A percentile compares a stretch with the other conserved stretches of the same genome.
phyloP scores from a whole-genome alignment of 257 asterid genomes.

The Thymus quinquecostatus region DNA sequence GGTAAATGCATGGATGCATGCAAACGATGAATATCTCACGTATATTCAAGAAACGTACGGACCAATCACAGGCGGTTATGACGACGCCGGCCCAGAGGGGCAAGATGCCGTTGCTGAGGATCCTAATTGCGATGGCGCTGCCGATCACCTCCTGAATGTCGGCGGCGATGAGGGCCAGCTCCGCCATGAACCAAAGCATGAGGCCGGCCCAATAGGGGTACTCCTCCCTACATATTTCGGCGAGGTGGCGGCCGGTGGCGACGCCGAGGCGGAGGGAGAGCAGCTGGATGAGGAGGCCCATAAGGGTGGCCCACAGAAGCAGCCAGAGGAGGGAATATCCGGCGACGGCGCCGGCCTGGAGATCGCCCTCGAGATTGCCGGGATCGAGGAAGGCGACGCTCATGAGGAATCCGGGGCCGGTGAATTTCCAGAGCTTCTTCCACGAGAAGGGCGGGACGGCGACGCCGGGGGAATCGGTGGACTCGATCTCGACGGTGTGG shows the following conservation, averaged over 20 bases:
- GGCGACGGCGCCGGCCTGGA: slow-evolving; percentile 72
- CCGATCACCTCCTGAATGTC: slow-evolving; percentile 86
- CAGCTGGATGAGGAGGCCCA: slow-evolving; percentile 71
- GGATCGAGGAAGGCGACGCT: slow-evolving; percentile 85
- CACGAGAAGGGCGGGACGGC: slow-evolving; percentile 64
- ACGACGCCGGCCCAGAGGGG: slow-evolving; percentile 88
- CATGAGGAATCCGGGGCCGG: slow-evolving; percentile 80
- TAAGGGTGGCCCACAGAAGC: slow-evolving; percentile 64
- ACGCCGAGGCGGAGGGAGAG: slow-evolving; percentile 64
- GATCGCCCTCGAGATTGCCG: slow-evolving; percentile 76
- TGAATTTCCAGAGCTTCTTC: slow-evolving; percentile 74
- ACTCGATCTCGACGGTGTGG: slow-evolving; percentile 52
- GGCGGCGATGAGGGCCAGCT: slow-evolving; percentile 69
- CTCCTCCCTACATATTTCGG: slow-evolving; percentile 75
- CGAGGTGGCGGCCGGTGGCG: slow-evolving; percentile 73
- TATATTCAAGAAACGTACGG: background rate
- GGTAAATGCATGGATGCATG: too few relatives aligned
- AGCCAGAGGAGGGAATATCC: slow-evolving; percentile 73
- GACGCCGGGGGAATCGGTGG: slow-evolving; percentile 37
- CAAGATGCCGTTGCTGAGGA: slow-evolving; percentile 54
- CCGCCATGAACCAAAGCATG: slow-evolving; percentile 79
- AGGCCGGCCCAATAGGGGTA: slow-evolving; percentile 65
- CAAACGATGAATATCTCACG: too few relatives aligned
- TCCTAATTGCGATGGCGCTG: slow-evolving; percentile 73
- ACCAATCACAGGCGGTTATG: slow-evolving; percentile 79